Base-by-base conservation (phyloP, 1,284 basidiomycete species). In the Laetiporus sulphureus region DNA sequence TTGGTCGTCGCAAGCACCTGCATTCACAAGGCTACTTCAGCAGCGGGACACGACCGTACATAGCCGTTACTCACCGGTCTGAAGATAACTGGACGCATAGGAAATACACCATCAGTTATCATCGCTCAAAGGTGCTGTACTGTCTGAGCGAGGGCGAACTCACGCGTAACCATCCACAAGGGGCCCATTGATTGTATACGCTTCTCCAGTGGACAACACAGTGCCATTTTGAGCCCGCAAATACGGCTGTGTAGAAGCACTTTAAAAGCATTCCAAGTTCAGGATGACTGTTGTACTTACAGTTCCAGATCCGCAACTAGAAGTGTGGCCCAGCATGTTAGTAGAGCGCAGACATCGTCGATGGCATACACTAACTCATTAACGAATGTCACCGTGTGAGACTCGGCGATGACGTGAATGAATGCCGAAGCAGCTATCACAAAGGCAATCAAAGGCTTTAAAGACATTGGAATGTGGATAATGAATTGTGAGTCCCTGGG, bases 301-400 rank as follows among this genome's bases (percentile, higher is more conserved):
- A 16, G 32, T 40, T n/a, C 31, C 30, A 21, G 5, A 18, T 6
- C 30, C 38, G 10, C 33, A 58, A n/a, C n/a, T n/a, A n/a, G n/a
- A n/a, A n/a, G n/a, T n/a, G n/a, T n/a, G n/a, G n/a, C n/a, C n/a
- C n/a, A 29, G n/a, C n/a, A n/a, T n/a, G n/a, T n/a, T n/a, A n/a
- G n/a, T n/a, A 6, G 12, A 11, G 12, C n/a, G n/a, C n/a, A n/a
- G n/a, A n/a, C n/a, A n/a, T n/a, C n/a, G n/a, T n/a, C 7, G n/a
- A n/a, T n/a, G n/a, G n/a, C 8, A 8, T 8, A 8, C n/a, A n/a
- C n/a, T n/a, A n/a, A n/a, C 54, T 47, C 51, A 54, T 62, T 61
- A 31, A 19, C 24, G 30, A 43, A 41, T 20, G 16, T 46, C 24
- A 42, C 45, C 19, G 36, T 47, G 29, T 43, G 36, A 22, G 37